phyloP scores from a whole-genome alignment of 495 filamentous ascomycete genomes.

The Cercophora sp. region DNA sequence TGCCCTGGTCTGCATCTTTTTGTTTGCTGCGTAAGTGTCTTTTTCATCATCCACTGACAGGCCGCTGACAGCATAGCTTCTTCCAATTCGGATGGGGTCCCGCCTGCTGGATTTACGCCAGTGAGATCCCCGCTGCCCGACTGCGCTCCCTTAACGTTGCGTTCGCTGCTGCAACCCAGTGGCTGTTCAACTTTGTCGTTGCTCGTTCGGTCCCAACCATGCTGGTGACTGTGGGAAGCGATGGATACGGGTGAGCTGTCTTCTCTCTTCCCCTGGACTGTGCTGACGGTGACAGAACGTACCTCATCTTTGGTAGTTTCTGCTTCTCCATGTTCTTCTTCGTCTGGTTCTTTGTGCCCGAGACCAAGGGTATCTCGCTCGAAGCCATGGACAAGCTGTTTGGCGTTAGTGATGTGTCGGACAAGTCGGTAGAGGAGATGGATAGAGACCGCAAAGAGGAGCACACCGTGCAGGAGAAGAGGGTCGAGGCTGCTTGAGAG shows the following conservation, averaged over 20 bases:
- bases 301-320: slow-evolving; percentile 56
- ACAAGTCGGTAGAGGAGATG: too few species aligned
- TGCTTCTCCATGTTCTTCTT: slow-evolving; percentile 64
- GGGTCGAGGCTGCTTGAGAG: too few species aligned
- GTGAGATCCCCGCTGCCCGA: slow-evolving; percentile 69
- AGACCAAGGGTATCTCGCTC: slow-evolving; percentile 58
- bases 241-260: slow-evolving; percentile 53
- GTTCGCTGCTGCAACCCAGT: slow-evolving; percentile 64
- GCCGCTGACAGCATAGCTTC: slow-evolving; percentile 33
- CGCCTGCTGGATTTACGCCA: slow-evolving; percentile 72
- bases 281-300: slow-evolving; percentile 32
- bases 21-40: slow-evolving; percentile 55
- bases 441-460: too few species aligned
- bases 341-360: slow-evolving; percentile 68
- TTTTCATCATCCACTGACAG: too few species aligned
- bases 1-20: slow-evolving; percentile 66
- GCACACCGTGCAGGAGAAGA: too few species aligned
- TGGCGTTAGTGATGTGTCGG: slow-evolving; percentile 30
- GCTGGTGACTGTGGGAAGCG: slow-evolving; percentile 57
- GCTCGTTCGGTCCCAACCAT: slow-evolving; percentile 59
- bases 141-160: slow-evolving; percentile 69
- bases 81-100: slow-evolving; percentile 81
- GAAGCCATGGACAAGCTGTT: slow-evolving; percentile 39
- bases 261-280: neutral
- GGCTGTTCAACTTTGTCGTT: slow-evolving; percentile 70